Evolutionary conservation across 352 stramenopile species (phyloP), one percentile per base, ranked within the genome.

Genomic region (Vaucheria bursata): DNA sequence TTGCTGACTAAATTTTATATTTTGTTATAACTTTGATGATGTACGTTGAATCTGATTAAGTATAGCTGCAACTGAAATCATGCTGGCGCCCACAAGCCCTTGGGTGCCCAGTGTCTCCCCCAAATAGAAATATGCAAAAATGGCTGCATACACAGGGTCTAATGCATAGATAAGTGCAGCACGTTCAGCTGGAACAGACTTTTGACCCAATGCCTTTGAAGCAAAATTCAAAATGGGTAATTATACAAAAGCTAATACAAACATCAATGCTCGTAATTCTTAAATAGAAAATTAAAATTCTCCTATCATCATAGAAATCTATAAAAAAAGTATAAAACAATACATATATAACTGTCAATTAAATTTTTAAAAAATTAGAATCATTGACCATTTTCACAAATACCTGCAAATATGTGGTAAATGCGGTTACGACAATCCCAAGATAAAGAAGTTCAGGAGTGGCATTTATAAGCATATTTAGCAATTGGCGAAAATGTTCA

Each of bases 111-210:
- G 67, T 25, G 69, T 80, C 49, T 85, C 81, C 40, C 81, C 81
- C 25, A 86, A 25, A 33, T 85, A 66, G 32, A 85, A 34, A 31
- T 79, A 76, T 0, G 81, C 79, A 79, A 85, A 85, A 1, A 75
- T 71, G 31, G 79, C 81, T 32, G 75, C 81, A 49, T 85, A 85
- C 7, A 85, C 81, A 4, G 81, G 81, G 50, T 85, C 81, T 68
- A 85, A 79, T 6, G 81, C 79, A 70, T 85, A 85, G 7, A 85
- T 85, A 12, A 85, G 45, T 25, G 81, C 81, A 12, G 81, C 81
- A 8, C 74, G 73, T 71, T 85, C 81, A 7, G 81, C 79, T 6
- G 77, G 77, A 18, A 85, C 33, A 31, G 49, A 69, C n/a, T 76
- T 33, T 65, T 85, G 81, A 1, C 81, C 81, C 45, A 85, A 45